phyloP scores from a whole-genome alignment of 2,329 filamentous ascomycete genomes.

The Penicillium sp. region DNA sequence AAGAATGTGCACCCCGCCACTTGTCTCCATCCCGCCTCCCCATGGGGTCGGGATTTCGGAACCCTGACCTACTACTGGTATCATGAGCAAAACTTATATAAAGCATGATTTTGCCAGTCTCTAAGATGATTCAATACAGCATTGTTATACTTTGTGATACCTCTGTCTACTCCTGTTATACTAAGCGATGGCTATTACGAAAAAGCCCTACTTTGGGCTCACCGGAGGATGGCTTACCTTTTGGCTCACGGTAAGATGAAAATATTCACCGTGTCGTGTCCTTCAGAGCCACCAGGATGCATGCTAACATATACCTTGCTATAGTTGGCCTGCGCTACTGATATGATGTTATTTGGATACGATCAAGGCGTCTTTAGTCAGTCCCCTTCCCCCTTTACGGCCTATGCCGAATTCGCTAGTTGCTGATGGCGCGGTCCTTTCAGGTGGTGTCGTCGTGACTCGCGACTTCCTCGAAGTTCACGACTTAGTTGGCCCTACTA shows the following conservation, averaged over 20 bases:
- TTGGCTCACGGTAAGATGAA: constrained; percentile 52
- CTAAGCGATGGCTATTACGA: constrained; percentile 11
- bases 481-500: constrained; percentile 40
- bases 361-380: constrained; percentile 56
- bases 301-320: constrained; percentile 31
- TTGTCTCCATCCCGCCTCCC: background rate
- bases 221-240: constrained; percentile 59
- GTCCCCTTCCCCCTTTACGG: background rate
- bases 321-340: constrained; percentile 40
- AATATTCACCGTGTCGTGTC: constrained; percentile 4
- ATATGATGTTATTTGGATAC: constrained; percentile 43
- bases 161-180: background rate
- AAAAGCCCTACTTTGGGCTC: constrained; percentile 54
- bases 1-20: background rate
- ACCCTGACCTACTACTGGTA: background rate
- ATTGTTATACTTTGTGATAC: background rate
- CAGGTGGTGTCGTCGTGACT: constrained; percentile 56
- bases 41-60: background rate
- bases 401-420: background rate
- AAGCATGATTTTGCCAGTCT: background rate
- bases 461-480: constrained; percentile 52
- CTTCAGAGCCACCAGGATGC: background rate
- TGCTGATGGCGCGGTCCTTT: background rate
- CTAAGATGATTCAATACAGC: background rate
- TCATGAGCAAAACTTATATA: background rate